Base-by-base conservation (phyloP, 768 basidiomycete genomes). In the Suillus cothurnatus region DNA sequence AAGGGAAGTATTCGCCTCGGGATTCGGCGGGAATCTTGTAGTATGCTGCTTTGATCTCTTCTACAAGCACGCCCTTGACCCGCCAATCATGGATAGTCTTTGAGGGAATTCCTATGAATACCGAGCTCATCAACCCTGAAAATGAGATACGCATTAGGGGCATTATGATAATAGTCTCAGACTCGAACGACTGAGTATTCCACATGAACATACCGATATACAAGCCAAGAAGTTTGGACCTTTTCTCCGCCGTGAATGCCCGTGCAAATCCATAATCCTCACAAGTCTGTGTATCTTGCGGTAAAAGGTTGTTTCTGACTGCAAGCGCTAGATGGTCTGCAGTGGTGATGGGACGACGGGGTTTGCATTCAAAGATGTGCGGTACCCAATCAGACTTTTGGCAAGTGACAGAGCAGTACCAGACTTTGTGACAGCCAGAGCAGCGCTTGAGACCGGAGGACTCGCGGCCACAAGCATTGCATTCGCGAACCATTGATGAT, bases 181-280 rank as follows among this genome's bases (percentile, higher is more conserved):
- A 45, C 43, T 43, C 19, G 43, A 21, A 7, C 19, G 7, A 28
- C 26, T 9, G 28, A 19, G 15, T 52, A 52, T 8, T 52, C 50
- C 49, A 15, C 26, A 47, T 26, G 23, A 26, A 39, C 60, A 45
- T 57, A 67, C 67, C 67, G 6, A 67, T 67, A 41, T 79, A 79
- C 31, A 80, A 62, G 8, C 78, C 78, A 19, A 78, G 61, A 14
- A 81, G 70, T 8, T 68, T 68, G 11, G 52, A 43, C 32, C 61
- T 65, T 4, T 72, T 67, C 26, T 67, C 58, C 2, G 61, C 19
- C 4, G 68, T 64, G 21, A 70, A 45, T 1, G 72, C 74, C 11
- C 69, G 70, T 3, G 61, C 47, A 55, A 82, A 81, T 2, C 81
- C 80, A 62, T 76, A 81, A 61, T 81, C 79, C 31, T 67, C 34